A percentile compares a stretch with the other conserved stretches of the same genome.
phyloP scores from a whole-genome alignment of 2,329 filamentous ascomycete genomes.

The Claviceps sp. region DNA sequence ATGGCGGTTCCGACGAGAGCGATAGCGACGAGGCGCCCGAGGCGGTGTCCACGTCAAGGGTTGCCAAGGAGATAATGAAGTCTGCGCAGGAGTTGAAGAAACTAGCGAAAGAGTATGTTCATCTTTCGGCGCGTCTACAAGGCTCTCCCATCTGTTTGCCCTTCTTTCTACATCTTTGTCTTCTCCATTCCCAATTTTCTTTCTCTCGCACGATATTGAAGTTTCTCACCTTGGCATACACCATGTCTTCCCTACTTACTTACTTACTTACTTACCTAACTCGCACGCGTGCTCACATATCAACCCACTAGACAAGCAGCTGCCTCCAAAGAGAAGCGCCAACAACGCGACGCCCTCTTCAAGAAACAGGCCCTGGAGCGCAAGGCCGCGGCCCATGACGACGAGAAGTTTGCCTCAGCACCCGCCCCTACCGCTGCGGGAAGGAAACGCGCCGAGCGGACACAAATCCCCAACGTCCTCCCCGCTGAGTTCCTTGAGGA shows the following conservation, averaged over 20 bases:
- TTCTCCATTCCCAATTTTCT: too few relatives aligned
- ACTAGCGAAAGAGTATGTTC: constrained; percentile 36
- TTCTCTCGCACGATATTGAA: not conserved
- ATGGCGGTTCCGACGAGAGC: constrained; percentile 25
- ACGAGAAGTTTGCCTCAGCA: not conserved
- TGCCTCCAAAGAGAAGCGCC: constrained; percentile 39
- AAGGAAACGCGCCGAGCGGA: constrained; percentile 19
- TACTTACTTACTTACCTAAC: too few relatives aligned
- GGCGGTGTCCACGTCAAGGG: constrained; percentile 39
- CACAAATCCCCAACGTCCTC: constrained; percentile 30
- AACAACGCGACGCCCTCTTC: constrained; percentile 38
- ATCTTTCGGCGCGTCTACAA: too few relatives aligned
- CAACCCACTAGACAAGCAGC: constrained; percentile 30
- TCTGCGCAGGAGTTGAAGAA: constrained; percentile 33
- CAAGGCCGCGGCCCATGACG: constrained; percentile 12
- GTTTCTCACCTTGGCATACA: not conserved
- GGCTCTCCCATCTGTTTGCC: not conserved
- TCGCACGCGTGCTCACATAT: not conserved
- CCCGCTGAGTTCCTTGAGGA: constrained; percentile 41
- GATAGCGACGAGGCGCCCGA: constrained; percentile 46
- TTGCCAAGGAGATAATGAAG: constrained; percentile 32
- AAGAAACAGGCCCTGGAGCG: constrained; percentile 41
- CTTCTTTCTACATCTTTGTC: too few relatives aligned
- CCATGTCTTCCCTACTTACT: too few relatives aligned
- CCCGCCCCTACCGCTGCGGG: not conserved